Evolutionary conservation across 2,329 filamentous ascomycete species (phyloP).

Genomic region (Dendrostoma leiphaemia): DNA sequence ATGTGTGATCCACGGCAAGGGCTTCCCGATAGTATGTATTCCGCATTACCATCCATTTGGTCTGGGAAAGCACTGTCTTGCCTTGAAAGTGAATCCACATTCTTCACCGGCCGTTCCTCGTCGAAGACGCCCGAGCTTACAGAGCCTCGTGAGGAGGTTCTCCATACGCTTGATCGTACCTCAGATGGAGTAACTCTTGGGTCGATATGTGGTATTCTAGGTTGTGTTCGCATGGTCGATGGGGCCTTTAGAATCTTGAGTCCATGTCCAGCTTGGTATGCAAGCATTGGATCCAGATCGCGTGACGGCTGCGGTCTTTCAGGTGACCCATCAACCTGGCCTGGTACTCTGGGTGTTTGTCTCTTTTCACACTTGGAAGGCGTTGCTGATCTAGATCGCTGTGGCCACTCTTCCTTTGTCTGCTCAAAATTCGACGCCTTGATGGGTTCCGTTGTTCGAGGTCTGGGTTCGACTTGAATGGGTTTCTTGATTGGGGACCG

Average conservation of each 20-base stretch:
- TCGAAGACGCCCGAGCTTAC: not conserved
- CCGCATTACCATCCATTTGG: slow-evolving; percentile 15
- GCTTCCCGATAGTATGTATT: not conserved
- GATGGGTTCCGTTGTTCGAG: not conserved
- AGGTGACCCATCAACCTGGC: not conserved
- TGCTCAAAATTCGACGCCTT: not conserved
- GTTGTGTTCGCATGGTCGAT: slow-evolving; percentile 14
- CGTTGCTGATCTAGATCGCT: not conserved
- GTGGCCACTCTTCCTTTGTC: not conserved
- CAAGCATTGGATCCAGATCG: slow-evolving; percentile 3
- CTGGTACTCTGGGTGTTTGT: not conserved
- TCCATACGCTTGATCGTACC: not conserved
- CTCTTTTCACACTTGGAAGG: not conserved
- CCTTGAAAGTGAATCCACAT: not conserved
- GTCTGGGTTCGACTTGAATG: not conserved
- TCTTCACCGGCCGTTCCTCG: not conserved
- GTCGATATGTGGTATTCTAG: slow-evolving; percentile 1
- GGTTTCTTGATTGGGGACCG: not conserved
- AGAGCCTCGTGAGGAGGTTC: slow-evolving; percentile 2
- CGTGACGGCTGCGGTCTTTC: slow-evolving; percentile 1
- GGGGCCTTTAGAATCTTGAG: slow-evolving; percentile 14
- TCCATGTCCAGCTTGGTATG: slow-evolving; percentile 5
- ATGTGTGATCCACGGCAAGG: slow-evolving; percentile 6
- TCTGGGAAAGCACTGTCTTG: not conserved
- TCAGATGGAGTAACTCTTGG: not conserved